These are phyloP conservation scores for Herpetospermum pedunculosum DNA, from an alignment of 306 rosid species.

Conservation along the genomic window DNA sequence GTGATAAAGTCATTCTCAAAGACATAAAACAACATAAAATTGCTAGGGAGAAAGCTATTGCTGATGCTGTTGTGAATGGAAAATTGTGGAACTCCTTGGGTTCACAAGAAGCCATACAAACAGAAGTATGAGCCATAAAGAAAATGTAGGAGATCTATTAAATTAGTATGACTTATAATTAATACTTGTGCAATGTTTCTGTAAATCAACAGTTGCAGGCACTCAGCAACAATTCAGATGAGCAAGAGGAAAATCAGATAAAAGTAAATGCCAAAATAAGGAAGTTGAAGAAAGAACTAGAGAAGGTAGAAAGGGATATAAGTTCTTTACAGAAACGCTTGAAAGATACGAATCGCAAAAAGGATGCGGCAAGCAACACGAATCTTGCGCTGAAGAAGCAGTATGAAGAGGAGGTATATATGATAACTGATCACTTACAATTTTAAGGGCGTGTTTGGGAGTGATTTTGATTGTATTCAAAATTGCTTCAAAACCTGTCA, in stretches of 20 bases:
- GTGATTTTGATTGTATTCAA: too few species aligned
- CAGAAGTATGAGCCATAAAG: slow-evolving; percentile 2
- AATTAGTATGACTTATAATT: not conserved
- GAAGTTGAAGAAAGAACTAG: not conserved
- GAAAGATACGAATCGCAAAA: not conserved
- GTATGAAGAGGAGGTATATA: slow-evolving; percentile 10
- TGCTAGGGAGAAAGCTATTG: slow-evolving; percentile 9
- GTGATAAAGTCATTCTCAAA: not conserved
- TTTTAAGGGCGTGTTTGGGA: too few species aligned
- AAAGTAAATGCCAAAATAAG: not conserved
- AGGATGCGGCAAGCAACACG: not conserved
- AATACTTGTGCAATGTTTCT: not conserved
- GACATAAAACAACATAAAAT: not conserved
- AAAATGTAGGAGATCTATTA: not conserved
- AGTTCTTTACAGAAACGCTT: not conserved
- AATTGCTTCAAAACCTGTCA: too few species aligned
- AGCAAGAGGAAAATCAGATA: not conserved
- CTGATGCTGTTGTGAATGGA: slow-evolving; percentile 17
- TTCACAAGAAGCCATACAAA: slow-evolving; percentile 8
- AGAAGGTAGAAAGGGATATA: not conserved
- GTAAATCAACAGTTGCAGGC: not conserved
- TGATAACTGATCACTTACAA: not conserved
- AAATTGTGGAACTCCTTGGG: slow-evolving; percentile 18
- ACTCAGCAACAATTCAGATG: not conserved
- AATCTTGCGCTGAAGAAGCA: slow-evolving; percentile 3